Percentiles rank a stretch among this genome's conserved stretches.
These are phyloP conservation scores for Metroxylon sagu DNA, from an alignment of 176 grass and related monocot species.

Conservation along the genomic window DNA sequence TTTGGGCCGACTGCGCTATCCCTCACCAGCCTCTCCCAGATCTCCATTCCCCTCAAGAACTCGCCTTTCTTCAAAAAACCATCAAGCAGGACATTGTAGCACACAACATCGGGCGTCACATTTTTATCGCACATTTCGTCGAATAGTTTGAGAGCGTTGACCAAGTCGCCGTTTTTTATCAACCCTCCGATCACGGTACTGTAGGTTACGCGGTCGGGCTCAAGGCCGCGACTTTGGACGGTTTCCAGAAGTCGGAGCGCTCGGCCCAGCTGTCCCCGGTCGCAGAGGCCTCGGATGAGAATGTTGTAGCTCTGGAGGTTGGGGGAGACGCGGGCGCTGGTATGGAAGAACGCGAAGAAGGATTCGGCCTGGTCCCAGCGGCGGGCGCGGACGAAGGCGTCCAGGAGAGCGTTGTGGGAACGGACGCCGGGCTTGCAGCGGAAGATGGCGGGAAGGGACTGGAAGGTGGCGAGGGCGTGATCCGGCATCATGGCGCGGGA, in stretches of 20 bases:
- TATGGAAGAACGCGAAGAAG: constrained; percentile 63
- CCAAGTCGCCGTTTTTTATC: constrained; percentile 31
- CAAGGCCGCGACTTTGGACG: constrained; percentile 21
- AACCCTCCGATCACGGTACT: constrained; percentile 57
- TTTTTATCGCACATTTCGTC: constrained; percentile 65
- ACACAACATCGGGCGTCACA: constrained; percentile 52
- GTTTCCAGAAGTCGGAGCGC: constrained; percentile 42
- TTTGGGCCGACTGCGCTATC: constrained; percentile 41
- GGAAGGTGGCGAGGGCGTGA: constrained; percentile 62
- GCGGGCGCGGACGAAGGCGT: constrained; percentile 63
- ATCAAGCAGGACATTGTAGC: constrained; percentile 66
- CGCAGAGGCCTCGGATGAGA: constrained; percentile 65
- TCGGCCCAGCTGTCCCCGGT: constrained; percentile 38
- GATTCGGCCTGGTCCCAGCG: constrained; percentile 55
- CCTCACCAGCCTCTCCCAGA: constrained; percentile 64
- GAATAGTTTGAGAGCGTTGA: constrained; percentile 47
- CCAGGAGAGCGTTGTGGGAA: constrained; percentile 77
- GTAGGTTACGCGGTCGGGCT: constrained; percentile 65
- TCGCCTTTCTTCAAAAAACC: constrained; percentile 48
- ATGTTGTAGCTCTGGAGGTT: constrained; percentile 93
- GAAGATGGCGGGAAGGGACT: constrained; percentile 41
- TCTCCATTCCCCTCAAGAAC: constrained; percentile 45
- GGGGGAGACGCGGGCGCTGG: constrained; percentile 41
- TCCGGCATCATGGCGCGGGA: constrained; percentile 69
- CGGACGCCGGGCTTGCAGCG: constrained; percentile 67